Evolutionary conservation across 1,284 basidiomycete species (phyloP), one percentile per base, ranked within the genome.

Genomic region (Coniferiporia sulphurascens): DNA sequence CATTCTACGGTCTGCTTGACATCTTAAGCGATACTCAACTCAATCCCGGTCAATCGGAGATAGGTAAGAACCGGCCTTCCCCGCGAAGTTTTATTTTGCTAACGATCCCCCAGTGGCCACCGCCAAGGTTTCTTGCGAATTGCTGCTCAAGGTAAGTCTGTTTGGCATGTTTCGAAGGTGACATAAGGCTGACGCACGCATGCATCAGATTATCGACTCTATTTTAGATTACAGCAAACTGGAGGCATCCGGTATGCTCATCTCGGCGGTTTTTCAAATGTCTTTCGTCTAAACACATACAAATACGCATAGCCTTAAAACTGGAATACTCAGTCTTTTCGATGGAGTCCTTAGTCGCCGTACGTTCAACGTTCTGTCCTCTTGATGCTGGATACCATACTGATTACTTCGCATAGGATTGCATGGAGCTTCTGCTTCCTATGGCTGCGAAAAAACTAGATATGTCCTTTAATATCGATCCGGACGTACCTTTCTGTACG

Each of bases 161-260:
- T 38, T 36, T 15, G 44, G 41, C 56, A 10, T 27, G 27, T 55
- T 22, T 3, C 19, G 51, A 5, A 19, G n/a, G 43, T 6, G 9
- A 17, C 21, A 48, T 9, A 41, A 12, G 32, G 17, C 34, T 62
- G 15, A 65, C 27, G 13, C 41, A 35, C 7, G 5, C 36, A 50
- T 27, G 7, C 19, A 1, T 41, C 44, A 87, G 85, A 87, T 88
- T 67, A 88, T 88, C 64, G 85, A 87, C 69, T 86, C 84, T 1
- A 87, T 88, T 55, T 70, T 88, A 63, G 86, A 87, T 66, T 87
- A 87, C 69, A 87, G 85, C 71, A 87, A 87, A 67, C 72, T 88
- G 2, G 86, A 88, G 67, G 86, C 86, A 19, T 87, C 84, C 58
- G 84, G 84, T 82, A 66, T 44, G 52, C 54, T 17, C 52, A 27